Evolutionary conservation across 495 filamentous ascomycete genomes (phyloP), one percentile per base, ranked within the genome.

Genomic region (Friedmanniomyces simplex): DNA sequence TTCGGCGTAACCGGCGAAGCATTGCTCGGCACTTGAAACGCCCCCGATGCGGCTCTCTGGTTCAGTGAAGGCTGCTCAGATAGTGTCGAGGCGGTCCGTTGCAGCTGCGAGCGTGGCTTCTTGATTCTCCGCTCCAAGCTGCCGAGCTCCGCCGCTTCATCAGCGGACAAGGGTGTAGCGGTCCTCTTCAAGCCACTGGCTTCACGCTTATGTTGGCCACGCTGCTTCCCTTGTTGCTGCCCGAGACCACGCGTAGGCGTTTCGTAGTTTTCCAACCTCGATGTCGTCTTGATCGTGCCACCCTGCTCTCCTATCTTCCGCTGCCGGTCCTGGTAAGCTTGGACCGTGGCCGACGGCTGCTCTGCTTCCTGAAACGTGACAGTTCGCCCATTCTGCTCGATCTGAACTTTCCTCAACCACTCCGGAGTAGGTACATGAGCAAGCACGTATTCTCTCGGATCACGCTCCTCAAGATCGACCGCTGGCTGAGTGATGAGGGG

Each of bases 391-490:
- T 83, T 82, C 18, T 89, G 69, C 50, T 86, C 81, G 62, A 94
- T 91, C 47, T 76, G 81, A 61, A 96, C 76, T 18, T 79, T 82
- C 59, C 80, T 82, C 37, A 98, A 70, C 41, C 82, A 82, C 14
- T 78, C 76, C 14, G 93, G 93, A 4, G 91, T 95, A 0, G 87
- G 84, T 21, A 83, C 80, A 42, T 77, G 74, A 47, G 93, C 94
- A 36, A 99, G 76, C 49, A 94, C 94, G 69, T 91, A 99, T 60
- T 88, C 78, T 66, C 95, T 91, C 10, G 87, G 76, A 71, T 97
- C 91, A 48, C 95, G 81, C 48, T 86, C 80, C 42, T 77, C 71
- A 16, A 90, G 74, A 22, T 86, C 81, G 47, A 82, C 81, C 25
- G 91, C 87, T 45, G 86, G 82, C 56, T 81, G 82, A 62, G 96